A percentile compares a stretch with the other conserved stretches of the same genome.
phyloP scores from a whole-genome alignment of 805 yeast species.

The Monosporozyma servazzii region DNA sequence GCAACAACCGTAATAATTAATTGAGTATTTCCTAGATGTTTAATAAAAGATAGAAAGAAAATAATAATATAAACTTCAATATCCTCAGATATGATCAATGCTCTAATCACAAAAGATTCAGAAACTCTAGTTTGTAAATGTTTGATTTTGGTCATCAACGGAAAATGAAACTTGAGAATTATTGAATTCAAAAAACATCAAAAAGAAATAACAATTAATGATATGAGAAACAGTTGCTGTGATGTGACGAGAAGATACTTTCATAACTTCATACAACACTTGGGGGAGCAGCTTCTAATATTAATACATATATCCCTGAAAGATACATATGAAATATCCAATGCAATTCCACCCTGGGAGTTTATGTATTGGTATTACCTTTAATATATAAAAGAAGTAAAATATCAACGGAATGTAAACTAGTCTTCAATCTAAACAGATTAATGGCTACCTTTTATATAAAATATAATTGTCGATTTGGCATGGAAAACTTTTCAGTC shows the following conservation, averaged over 20 bases:
- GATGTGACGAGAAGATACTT: neutral
- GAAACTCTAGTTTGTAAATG: slow-evolving; percentile 38
- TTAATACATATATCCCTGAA: neutral
- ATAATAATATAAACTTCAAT: slow-evolving; percentile 8
- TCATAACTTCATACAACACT: neutral
- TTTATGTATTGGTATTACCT: neutral
- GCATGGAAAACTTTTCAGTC: neutral
- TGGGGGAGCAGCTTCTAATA: neutral
- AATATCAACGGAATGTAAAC: neutral
- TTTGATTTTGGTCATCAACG: slow-evolving; percentile 32
- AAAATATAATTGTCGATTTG: neutral
- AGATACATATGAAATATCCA: neutral
- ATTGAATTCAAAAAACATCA: neutral
- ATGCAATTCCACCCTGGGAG: neutral
- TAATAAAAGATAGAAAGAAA: slow-evolving; percentile 1
- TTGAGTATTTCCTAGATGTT: neutral
- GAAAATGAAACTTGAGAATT: slow-evolving; percentile 7
- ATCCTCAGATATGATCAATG: slow-evolving; percentile 29
- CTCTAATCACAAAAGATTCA: slow-evolving; percentile 34
- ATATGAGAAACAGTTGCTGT: neutral
- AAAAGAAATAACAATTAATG: neutral
- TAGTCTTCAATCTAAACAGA: neutral
- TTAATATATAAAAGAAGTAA: neutral
- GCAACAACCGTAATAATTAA: too few relatives aligned
- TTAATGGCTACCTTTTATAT: neutral